phyloP scores from a whole-genome alignment of 371 early-diverging fungal species.

The Neoconidiobolus thromboides region DNA sequence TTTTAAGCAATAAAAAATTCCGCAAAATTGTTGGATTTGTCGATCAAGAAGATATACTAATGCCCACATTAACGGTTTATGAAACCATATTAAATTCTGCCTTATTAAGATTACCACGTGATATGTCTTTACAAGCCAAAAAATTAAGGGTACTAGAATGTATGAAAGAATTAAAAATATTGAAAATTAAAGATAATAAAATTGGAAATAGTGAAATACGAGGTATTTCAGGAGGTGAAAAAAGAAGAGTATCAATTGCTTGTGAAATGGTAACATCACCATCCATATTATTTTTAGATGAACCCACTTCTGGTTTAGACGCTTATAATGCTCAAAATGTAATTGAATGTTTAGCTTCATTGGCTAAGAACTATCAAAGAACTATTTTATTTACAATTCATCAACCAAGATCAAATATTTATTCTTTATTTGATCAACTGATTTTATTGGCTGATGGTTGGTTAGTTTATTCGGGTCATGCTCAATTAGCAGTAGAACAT shows the following conservation, averaged over 20 bases:
- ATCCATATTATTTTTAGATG: conserved; percentile 66
- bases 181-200: conserved; percentile 32
- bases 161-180: conserved; percentile 46
- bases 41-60: conserved; percentile 77
- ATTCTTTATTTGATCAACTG: conserved; percentile 70
- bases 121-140: conserved; percentile 27
- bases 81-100: conserved; percentile 82
- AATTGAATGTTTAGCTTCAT: conserved; percentile 54
- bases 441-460: conserved; percentile 69
- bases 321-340: conserved; percentile 85
- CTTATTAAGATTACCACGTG: conserved; percentile 48
- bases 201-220: conserved; percentile 45
- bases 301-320: conserved; percentile 83
- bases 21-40: conserved; percentile 65
- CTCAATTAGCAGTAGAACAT: conserved; percentile 23
- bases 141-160: conserved; percentile 36
- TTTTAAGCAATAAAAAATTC: conserved; percentile 27
- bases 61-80: conserved; percentile 70
- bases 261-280: conserved; percentile 71
- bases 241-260: conserved; percentile 82
- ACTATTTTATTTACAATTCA: conserved; percentile 90
- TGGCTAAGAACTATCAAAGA: conserved; percentile 63
- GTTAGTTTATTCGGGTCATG: conserved; percentile 60
- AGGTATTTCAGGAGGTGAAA: conserved; percentile 88
- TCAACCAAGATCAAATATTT: conserved; percentile 87